Base-by-base conservation (phyloP, 192 early-diverging fungal species). In the Coemansia sp. region DNA sequence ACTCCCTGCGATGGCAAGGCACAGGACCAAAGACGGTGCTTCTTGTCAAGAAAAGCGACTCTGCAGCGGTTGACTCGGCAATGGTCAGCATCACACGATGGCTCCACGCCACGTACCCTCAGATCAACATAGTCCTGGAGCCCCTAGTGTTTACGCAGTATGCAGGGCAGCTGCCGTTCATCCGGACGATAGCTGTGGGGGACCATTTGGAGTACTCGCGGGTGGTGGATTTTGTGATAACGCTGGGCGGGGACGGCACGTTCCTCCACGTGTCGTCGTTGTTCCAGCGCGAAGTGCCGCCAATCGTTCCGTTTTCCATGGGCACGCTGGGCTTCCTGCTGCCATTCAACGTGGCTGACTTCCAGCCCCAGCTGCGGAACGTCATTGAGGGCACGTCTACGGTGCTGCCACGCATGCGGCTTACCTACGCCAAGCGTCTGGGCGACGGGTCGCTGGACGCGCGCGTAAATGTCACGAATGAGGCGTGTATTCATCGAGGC, bases 241-340 rank as follows among this genome's bases (percentile, higher is more conserved):
- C 94, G n/a, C 82, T 97, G 10, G 95, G 94, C 38, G 94, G 95
- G 32, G 95, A 96, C 69, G 95, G 95, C 23, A 97, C 95, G 6
- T 91, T 97, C 53, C 84, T 97, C 62, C 93, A 97, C 67, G 84
- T 92, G 2, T 92, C 93, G 3, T 92, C 90, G 9, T 74, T 96
- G 32, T 97, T 97, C 73, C 85, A 86, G 16, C 73, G 79, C 23
- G 76, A 83, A 11, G 91, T 90, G 7, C 95, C 95, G 26, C 95
- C 95, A 9, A 88, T 97, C n/a, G 79, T 96, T 49, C 94, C 94
- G 9, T 97, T 97, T 60, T 97, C 95, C 9, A 84, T 97, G 82
- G 95, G 95, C 11, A 95, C 95, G 5, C 74, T 97, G 3, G 93
- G 95, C 0, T 97, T 97, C 66, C 86, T 97, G n/a, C 78, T 95